Conservation (phyloP, 257 asterid species). For the Solanum neorickii region DNA sequence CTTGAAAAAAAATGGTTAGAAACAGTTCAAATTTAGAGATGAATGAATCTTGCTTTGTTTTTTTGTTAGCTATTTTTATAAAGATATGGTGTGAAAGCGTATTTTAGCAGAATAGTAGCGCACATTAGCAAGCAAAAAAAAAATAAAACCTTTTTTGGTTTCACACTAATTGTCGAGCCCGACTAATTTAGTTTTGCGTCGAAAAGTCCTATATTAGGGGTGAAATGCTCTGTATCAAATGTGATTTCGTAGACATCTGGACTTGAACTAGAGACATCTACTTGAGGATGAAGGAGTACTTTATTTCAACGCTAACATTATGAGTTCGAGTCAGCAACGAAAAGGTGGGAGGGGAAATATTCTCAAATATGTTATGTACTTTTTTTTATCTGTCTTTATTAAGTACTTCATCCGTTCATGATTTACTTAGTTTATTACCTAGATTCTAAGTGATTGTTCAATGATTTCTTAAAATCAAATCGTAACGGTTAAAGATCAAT, state of each 20-base stretch:
- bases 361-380: not conserved
- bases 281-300: rapidly evolving
- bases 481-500: no score
- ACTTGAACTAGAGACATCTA: not conserved
- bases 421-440: no score
- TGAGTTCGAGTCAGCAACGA: no score
- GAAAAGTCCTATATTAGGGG: not conserved
- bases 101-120: not conserved
- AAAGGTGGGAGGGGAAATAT: not conserved
- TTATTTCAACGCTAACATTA: rapidly evolving
- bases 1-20: not conserved
- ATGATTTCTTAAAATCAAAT: no score
- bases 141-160: not conserved
- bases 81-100: not conserved
- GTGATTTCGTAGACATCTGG: rapidly evolving
- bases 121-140: not conserved
- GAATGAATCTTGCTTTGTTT: not conserved
- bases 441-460: no score
- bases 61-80: not conserved
- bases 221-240: no score
- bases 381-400: no score
- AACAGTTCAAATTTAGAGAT: not conserved
- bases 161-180: rapidly evolving
- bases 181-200: rapidly evolving
- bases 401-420: no score